phyloP scores from a whole-genome alignment of 768 basidiomycete genomes.

The Russula lepida region DNA sequence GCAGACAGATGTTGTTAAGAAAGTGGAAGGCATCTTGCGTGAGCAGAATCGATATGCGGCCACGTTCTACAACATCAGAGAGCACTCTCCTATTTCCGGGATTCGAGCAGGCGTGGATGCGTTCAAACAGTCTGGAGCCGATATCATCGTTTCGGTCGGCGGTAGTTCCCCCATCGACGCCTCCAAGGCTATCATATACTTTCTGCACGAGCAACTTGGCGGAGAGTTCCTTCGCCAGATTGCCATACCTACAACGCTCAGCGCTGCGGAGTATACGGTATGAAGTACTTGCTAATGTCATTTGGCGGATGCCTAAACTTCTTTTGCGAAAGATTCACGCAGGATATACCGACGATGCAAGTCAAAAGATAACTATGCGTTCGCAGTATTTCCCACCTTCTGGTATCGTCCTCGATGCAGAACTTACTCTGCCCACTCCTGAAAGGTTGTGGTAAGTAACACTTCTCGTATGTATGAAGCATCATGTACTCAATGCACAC shows the following conservation, averaged over 20 bases:
- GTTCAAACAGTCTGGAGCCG: constrained; percentile 49
- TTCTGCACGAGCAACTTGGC: constrained; percentile 48
- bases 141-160: constrained; percentile 65
- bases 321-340: constrained; percentile 42
- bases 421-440: constrained; percentile 64
- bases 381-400: constrained; percentile 54
- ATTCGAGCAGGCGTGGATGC: constrained; percentile 48
- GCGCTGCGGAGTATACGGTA: constrained; percentile 69
- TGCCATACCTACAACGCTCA: constrained; percentile 75
- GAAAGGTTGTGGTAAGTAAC: constrained; percentile 56
- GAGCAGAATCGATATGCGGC: constrained; percentile 51
- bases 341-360: constrained; percentile 63
- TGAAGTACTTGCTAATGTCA: constrained; percentile 15
- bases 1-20: constrained; percentile 54
- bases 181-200: constrained; percentile 63
- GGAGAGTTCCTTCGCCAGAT: constrained; percentile 53
- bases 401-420: constrained; percentile 70
- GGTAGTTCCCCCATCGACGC: constrained; percentile 79
- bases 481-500: neutral
- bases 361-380: constrained; percentile 51
- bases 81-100: constrained; percentile 62
- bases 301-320: neutral
- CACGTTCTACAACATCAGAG: constrained; percentile 65
- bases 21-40: constrained; percentile 48
- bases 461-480: constrained; percentile 11